Percentiles rank a stretch among this genome's conserved stretches.
These are phyloP conservation scores for Sarocladium kiliense DNA, from an alignment of 2,329 filamentous ascomycete species.

Conservation along the genomic window DNA sequence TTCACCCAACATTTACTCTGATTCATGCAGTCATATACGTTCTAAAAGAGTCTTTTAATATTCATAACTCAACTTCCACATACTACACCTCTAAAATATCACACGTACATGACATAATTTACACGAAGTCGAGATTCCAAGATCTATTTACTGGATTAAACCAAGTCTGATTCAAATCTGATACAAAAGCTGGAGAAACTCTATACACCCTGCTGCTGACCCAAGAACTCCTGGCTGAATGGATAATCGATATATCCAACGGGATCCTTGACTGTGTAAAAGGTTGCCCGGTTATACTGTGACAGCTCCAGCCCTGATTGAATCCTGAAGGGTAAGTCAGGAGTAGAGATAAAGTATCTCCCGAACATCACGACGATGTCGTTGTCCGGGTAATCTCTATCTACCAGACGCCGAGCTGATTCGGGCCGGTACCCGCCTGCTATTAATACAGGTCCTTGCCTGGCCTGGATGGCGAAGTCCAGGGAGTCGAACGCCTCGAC, in stretches of 20 bases:
- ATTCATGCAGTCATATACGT: too few species aligned
- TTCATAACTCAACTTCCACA: too few species aligned
- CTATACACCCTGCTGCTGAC: too few species aligned
- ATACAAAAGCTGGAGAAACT: too few species aligned
- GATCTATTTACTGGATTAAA: too few species aligned
- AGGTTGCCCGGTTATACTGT: conserved; percentile 21
- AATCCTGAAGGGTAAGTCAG: conserved; percentile 24
- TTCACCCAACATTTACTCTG: too few species aligned
- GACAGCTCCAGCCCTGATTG: conserved; percentile 18
- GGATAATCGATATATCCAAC: conserved; percentile 32
- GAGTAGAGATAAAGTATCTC: conserved; percentile 23
- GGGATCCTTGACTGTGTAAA: conserved; percentile 21
- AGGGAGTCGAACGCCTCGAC: conserved; percentile 39
- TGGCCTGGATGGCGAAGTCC: conserved; percentile 41
- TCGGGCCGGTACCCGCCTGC: conserved; percentile 48
- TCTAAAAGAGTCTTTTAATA: too few species aligned
- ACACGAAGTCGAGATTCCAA: too few species aligned
- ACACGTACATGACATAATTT: too few species aligned
- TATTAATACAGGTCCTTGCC: conserved; percentile 47
- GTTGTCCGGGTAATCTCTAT: conserved; percentile 32
- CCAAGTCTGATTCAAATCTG: too few species aligned
- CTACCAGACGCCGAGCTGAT: conserved; percentile 40
- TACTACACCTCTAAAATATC: too few species aligned
- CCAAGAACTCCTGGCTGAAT: conserved; percentile 20
- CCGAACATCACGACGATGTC: conserved; percentile 36